phyloP scores from a whole-genome alignment of 139 green algal species.

The Volvox africanus region DNA sequence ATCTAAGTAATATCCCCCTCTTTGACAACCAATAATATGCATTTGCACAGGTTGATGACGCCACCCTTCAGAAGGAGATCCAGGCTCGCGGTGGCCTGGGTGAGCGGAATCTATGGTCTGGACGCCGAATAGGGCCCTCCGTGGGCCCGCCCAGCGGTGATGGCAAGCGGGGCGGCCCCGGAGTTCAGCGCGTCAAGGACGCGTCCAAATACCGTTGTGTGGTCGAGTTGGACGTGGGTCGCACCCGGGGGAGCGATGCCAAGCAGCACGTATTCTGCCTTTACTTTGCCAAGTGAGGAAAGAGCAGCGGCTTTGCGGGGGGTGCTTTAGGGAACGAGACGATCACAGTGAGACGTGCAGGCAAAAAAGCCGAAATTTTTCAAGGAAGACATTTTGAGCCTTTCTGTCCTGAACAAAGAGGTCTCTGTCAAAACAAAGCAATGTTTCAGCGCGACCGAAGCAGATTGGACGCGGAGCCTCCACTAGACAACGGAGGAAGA shows the following conservation, averaged over 20 bases:
- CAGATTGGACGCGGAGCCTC: too few relatives aligned
- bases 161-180: not conserved
- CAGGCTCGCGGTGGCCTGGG: constrained; percentile 12
- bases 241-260: constrained; percentile 68
- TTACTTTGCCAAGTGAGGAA: constrained; percentile 77
- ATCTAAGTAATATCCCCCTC: too few relatives aligned
- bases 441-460: too few relatives aligned
- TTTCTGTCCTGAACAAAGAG: too few relatives aligned
- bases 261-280: constrained; percentile 71
- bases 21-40: too few relatives aligned
- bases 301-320: too few relatives aligned
- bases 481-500: too few relatives aligned
- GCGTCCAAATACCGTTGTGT: constrained; percentile 71
- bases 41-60: constrained; percentile 46
- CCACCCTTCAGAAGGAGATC: constrained; percentile 42
- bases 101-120: constrained; percentile 60
- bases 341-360: too few relatives aligned
- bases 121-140: constrained; percentile 32
- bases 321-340: too few relatives aligned
- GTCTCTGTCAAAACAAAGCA: too few relatives aligned
- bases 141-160: not conserved
- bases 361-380: too few relatives aligned
- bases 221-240: constrained; percentile 65
- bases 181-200: constrained; percentile 39
- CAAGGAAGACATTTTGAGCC: too few relatives aligned